A percentile compares a stretch with the other conserved stretches of the same genome.
Conservation (phyloP, 2,329 filamentous ascomycete genomes). For the Apiospora pterosperma region DNA sequence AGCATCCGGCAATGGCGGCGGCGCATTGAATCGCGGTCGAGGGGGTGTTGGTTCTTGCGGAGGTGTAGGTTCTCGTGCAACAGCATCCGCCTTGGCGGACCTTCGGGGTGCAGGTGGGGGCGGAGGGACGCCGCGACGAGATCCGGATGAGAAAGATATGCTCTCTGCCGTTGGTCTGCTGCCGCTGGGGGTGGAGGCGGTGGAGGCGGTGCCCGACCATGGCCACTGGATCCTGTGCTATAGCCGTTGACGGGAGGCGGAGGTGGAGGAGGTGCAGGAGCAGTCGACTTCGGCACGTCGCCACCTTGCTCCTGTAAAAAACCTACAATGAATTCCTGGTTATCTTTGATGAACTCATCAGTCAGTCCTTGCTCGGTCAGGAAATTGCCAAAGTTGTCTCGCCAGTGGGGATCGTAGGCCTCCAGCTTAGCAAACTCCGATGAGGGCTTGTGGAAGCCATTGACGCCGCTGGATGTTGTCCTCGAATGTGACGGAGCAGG, state of each 20-base stretch:
- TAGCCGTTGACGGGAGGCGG: conserved; percentile 27
- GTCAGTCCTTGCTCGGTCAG: conserved; percentile 60
- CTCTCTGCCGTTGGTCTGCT: conserved; percentile 22
- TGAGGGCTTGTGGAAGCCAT: conserved; percentile 35
- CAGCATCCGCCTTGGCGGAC: conserved; percentile 47
- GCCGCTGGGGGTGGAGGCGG: conserved; percentile 12
- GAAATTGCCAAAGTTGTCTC: conserved; percentile 63
- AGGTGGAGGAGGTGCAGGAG: conserved; percentile 32
- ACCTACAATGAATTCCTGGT: conserved; percentile 66
- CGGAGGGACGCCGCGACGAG: conserved; percentile 44
- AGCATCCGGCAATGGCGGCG: conserved; percentile 84
- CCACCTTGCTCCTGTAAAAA: conserved; percentile 58
- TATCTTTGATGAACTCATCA: conserved; percentile 64
- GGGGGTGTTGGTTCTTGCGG: conserved; percentile 70
- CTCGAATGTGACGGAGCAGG: conserved; percentile 30
- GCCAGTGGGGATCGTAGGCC: conserved; percentile 62
- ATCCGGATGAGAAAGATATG: conserved; percentile 27
- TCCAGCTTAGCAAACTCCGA: conserved; percentile 62
- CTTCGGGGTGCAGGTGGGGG: conserved; percentile 60
- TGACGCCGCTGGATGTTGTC: conserved; percentile 42
- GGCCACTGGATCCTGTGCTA: conserved; percentile 6
- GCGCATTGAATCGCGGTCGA: conserved; percentile 72
- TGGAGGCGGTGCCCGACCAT: conserved; percentile 24
- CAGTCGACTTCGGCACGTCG: conserved; percentile 29
- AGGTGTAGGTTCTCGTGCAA: conserved; percentile 49